phyloP scores from a whole-genome alignment of 2,329 filamentous ascomycete species.

The Pyricularia grisea region DNA sequence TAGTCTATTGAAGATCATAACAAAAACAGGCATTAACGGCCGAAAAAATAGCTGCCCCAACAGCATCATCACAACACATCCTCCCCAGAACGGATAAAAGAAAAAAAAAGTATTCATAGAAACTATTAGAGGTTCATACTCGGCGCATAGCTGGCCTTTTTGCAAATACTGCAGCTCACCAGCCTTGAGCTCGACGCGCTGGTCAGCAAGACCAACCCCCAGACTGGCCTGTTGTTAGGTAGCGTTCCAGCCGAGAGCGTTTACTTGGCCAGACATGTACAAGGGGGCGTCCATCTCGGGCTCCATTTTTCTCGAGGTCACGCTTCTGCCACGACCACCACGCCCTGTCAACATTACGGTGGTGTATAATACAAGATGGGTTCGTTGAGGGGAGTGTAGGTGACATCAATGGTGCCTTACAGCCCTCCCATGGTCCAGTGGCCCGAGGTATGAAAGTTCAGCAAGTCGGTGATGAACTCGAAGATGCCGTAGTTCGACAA shows the following conservation, averaged over 20 bases:
- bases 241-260: neutral
- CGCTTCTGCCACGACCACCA: slow-evolving; percentile 10
- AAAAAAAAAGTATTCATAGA: neutral
- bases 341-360: slow-evolving; percentile 14
- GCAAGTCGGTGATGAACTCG: neutral
- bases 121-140: slow-evolving; percentile 2
- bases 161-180: slow-evolving; percentile 10
- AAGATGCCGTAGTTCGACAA: neutral
- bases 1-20: neutral
- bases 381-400: neutral
- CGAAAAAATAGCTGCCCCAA: neutral
- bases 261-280: neutral
- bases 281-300: slow-evolving; percentile 6
- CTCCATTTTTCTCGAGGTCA: slow-evolving; percentile 6
- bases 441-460: neutral
- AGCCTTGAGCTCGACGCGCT: slow-evolving; percentile 5
- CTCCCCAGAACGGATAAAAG: neutral
- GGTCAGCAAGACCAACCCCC: slow-evolving; percentile 6
- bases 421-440: neutral
- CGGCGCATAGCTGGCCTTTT: slow-evolving; percentile 10
- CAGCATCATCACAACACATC: neutral
- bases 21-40: too few species aligned
- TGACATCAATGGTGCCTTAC: neutral
- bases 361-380: slow-evolving; percentile 18
- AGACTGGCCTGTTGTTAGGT: slow-evolving; percentile 8